phyloP scores from a whole-genome alignment of 2,329 filamentous ascomycete genomes.

The Emergomyces orientalis region DNA sequence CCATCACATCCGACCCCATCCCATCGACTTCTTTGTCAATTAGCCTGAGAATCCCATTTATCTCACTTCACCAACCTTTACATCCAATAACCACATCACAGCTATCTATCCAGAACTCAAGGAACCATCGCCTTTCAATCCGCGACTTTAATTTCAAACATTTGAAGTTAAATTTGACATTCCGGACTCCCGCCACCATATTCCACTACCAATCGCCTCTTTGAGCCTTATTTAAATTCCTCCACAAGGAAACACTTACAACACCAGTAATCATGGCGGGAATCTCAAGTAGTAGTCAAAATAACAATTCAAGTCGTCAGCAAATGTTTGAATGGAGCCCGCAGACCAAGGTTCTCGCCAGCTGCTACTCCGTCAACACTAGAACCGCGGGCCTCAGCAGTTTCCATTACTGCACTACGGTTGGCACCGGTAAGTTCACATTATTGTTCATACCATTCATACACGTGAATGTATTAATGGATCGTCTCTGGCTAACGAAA shows the following conservation, averaged over 20 bases:
- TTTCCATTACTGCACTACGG: constrained; percentile 93
- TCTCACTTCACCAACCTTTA: neutral
- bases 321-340: constrained; percentile 48
- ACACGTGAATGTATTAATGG: neutral
- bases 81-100: neutral
- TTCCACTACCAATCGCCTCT: no score
- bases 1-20: neutral
- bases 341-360: constrained; percentile 71
- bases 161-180: neutral
- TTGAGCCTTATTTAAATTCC: neutral
- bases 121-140: neutral
- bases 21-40: neutral
- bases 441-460: neutral
- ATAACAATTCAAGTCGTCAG: constrained; percentile 57
- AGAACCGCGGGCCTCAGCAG: constrained; percentile 62
- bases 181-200: neutral
- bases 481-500: constrained; percentile 6
- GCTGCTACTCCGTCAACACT: constrained; percentile 75
- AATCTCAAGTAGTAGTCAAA: constrained; percentile 49
- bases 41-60: neutral
- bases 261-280: constrained; percentile 2
- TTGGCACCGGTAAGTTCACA: constrained; percentile 57
- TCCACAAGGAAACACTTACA: neutral
- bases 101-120: neutral
- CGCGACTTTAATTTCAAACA: neutral